A percentile compares a stretch with the other conserved stretches of the same genome.
These are phyloP conservation scores for Carnegiea gigantea DNA, from an alignment of 179 eudicot genomes.

Conservation along the genomic window DNA sequence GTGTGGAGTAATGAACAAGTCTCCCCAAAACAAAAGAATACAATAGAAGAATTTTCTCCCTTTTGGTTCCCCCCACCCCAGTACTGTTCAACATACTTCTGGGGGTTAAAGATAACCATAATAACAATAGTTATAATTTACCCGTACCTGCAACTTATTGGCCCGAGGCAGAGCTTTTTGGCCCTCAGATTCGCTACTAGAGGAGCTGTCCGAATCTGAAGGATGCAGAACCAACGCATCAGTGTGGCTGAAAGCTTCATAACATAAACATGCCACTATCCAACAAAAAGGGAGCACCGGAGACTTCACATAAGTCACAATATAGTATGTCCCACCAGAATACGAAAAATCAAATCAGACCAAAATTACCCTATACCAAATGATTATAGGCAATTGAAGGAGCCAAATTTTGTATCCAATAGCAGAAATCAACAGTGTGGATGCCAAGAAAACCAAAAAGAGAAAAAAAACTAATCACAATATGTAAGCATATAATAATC, in stretches of 20 bases:
- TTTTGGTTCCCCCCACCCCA: too few relatives aligned
- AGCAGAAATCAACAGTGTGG: not conserved
- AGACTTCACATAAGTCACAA: not conserved
- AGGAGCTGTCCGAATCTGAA: conserved; percentile 52
- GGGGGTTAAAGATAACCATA: not conserved
- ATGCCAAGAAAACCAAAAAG: not conserved
- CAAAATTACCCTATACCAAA: not conserved
- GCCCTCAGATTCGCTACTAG: conserved; percentile 47
- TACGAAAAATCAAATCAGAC: not conserved
- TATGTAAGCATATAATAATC: not conserved
- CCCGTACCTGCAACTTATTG: conserved; percentile 44
- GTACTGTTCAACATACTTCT: too few relatives aligned
- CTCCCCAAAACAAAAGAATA: not conserved
- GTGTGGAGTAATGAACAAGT: not conserved
- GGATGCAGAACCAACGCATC: not conserved
- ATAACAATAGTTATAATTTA: not conserved
- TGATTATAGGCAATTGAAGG: not conserved
- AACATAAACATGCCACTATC: not conserved
- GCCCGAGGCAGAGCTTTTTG: conserved; percentile 34
- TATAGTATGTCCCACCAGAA: not conserved
- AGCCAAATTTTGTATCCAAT: not conserved
- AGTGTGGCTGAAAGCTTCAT: conserved; percentile 1
- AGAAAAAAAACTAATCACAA: not conserved
- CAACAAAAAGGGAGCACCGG: not conserved
- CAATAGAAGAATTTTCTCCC: not conserved